These are phyloP conservation scores for Tulasnella sp. DNA, from an alignment of 768 basidiomycete genomes.

Conservation along the genomic window DNA sequence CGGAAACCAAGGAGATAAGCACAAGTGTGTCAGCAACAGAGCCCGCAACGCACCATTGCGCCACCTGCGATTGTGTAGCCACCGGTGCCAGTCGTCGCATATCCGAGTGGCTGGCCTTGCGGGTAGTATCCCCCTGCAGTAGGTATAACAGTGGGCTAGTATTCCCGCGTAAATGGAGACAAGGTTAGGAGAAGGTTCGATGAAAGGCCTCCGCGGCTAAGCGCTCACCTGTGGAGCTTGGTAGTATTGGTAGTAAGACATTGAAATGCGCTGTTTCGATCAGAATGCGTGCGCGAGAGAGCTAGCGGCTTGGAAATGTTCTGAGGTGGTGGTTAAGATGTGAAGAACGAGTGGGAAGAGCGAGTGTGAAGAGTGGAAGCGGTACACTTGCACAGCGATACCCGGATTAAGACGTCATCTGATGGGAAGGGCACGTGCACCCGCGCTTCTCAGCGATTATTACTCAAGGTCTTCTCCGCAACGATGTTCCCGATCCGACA, in stretches of 20 bases:
- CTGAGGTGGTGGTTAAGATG: slow-evolving; percentile 1
- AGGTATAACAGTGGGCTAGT: not conserved
- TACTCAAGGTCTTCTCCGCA: not conserved
- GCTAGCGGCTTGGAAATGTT: not conserved
- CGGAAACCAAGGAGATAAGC: not conserved
- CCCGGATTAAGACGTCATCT: not conserved
- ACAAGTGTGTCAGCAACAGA: not conserved
- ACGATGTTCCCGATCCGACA: not conserved
- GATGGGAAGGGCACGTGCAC: not conserved
- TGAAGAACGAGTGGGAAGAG: too few relatives aligned
- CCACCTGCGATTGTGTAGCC: not conserved
- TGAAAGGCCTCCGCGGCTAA: not conserved
- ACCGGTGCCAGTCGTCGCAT: not conserved
- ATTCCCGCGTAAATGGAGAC: not conserved
- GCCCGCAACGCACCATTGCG: not conserved
- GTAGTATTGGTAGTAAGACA: not conserved
- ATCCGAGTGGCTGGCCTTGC: not conserved
- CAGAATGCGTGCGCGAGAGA: not conserved
- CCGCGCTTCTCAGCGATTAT: not conserved
- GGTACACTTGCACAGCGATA: not conserved
- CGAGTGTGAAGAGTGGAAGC: not conserved
- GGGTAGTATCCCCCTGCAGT: not conserved
- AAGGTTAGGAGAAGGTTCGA: not conserved
- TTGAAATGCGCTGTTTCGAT: not conserved
- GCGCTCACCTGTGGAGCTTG: not conserved